Percentiles rank a stretch among this genome's conserved stretches.
phyloP scores from a whole-genome alignment of 495 filamentous ascomycete species.

The Hyaloscypha bicolor region DNA sequence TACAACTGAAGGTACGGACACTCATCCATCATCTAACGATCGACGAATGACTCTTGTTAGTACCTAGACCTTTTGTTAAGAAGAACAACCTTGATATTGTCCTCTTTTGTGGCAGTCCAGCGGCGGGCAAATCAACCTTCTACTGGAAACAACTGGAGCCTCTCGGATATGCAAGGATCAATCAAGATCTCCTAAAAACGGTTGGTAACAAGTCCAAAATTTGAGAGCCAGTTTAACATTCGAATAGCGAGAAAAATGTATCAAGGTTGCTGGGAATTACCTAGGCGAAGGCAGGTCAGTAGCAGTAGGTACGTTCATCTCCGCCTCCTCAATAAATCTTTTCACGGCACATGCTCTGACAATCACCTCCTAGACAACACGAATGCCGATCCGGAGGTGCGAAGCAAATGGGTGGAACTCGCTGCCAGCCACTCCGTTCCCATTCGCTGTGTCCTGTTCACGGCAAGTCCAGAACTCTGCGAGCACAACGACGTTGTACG shows the following conservation, averaged over 20 bases:
- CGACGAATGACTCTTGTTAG: slow-evolving; percentile 17
- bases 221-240: not conserved
- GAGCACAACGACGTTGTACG: slow-evolving; percentile 89
- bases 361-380: slow-evolving; percentile 73
- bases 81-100: slow-evolving; percentile 72
- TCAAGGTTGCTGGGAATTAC: slow-evolving; percentile 70
- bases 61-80: slow-evolving; percentile 55
- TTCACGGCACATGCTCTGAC: slow-evolving; percentile 3
- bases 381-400: slow-evolving; percentile 76
- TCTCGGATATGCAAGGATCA: slow-evolving; percentile 80
- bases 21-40: not conserved
- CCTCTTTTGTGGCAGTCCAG: slow-evolving; percentile 85
- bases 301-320: slow-evolving; percentile 65
- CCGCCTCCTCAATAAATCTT: not conserved
- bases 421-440: slow-evolving; percentile 70
- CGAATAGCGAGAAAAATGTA: slow-evolving; percentile 73
- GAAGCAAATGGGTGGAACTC: slow-evolving; percentile 73
- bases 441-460: slow-evolving; percentile 87
- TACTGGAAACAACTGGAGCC: slow-evolving; percentile 80
- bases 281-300: slow-evolving; percentile 68
- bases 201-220: slow-evolving; percentile 42
- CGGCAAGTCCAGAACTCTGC: slow-evolving; percentile 69
- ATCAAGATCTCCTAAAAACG: slow-evolving; percentile 88
- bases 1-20: slow-evolving; percentile 23
- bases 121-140: slow-evolving; percentile 89